phyloP scores from a whole-genome alignment of 331 rosid genomes.

The Malus hybrid region DNA sequence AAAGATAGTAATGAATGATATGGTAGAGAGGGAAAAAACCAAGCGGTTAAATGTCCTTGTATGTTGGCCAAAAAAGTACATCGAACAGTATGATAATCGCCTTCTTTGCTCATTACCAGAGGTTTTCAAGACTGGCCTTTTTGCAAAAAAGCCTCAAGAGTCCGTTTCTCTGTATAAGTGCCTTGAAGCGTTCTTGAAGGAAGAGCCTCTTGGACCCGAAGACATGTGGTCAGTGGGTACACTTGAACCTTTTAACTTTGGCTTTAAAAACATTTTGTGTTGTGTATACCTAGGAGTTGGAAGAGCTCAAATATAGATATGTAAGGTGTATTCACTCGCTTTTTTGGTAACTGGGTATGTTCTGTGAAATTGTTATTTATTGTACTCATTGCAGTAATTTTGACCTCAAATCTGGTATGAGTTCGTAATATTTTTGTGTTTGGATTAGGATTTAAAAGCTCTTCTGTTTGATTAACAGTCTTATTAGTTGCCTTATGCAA shows the following conservation, averaged over 20 bases:
- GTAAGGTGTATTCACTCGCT: background rate
- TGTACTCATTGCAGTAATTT: background rate
- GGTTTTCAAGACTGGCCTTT: conserved; percentile 74
- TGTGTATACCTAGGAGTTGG: background rate
- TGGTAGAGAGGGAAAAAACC: conserved; percentile 32
- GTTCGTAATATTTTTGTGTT: background rate
- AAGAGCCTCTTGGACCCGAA: conserved; percentile 99
- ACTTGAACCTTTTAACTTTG: conserved; percentile 5
- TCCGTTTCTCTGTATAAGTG: conserved; percentile 81
- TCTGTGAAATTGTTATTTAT: background rate
- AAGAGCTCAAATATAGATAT: background rate
- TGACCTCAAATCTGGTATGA: background rate
- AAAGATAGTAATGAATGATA: conserved; percentile 48
- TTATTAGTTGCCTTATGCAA: background rate
- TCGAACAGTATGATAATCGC: conserved; percentile 45
- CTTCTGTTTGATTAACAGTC: background rate
- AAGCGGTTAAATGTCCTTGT: conserved; percentile 57
- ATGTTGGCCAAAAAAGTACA: conserved; percentile 69
- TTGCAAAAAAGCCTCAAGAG: conserved; percentile 73
- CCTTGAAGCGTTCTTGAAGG: conserved; percentile 94
- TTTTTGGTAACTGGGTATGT: background rate
- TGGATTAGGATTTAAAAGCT: background rate
- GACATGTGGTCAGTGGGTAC: conserved; percentile 90
- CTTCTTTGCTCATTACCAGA: conserved; percentile 63
- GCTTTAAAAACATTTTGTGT: background rate